These are phyloP conservation scores for Calocybe cyanea DNA, from an alignment of 768 basidiomycete species.

Conservation along the genomic window DNA sequence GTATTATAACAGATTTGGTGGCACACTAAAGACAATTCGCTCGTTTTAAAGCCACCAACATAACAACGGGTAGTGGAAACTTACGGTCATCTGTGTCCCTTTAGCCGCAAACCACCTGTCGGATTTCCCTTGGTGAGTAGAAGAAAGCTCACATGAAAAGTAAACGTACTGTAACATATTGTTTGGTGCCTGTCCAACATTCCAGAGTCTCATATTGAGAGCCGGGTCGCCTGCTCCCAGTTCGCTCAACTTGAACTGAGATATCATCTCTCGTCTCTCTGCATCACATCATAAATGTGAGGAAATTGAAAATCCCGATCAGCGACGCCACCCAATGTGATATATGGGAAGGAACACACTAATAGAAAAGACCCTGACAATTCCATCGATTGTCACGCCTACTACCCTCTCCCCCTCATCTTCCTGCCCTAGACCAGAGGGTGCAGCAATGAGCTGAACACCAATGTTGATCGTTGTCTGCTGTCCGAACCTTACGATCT, in stretches of 20 bases:
- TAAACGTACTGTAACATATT: slow-evolving; percentile 77
- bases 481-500: slow-evolving; percentile 88
- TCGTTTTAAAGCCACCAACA: neutral
- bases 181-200: slow-evolving; percentile 78
- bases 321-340: slow-evolving; percentile 1
- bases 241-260: slow-evolving; percentile 84
- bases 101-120: slow-evolving; percentile 85
- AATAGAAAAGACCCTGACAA: slow-evolving; percentile 88
- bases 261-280: slow-evolving; percentile 82
- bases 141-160: neutral
- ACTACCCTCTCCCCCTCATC: slow-evolving; percentile 79
- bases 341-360: slow-evolving; percentile 42
- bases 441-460: slow-evolving; percentile 72
- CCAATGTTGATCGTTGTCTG: slow-evolving; percentile 92
- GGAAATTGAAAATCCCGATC: neutral
- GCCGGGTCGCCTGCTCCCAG: slow-evolving; percentile 66
- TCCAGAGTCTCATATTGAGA: slow-evolving; percentile 62
- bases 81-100: slow-evolving; percentile 84
- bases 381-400: slow-evolving; percentile 89
- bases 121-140: neutral
- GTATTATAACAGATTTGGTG: slow-evolving; percentile 82
- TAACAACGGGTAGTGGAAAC: slow-evolving; percentile 16
- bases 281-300: neutral
- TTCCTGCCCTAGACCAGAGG: slow-evolving; percentile 12
- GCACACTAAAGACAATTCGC: slow-evolving; percentile 56